phyloP scores from a whole-genome alignment of 164 flowering plant species.

The Aristolochia fimbriata region DNA sequence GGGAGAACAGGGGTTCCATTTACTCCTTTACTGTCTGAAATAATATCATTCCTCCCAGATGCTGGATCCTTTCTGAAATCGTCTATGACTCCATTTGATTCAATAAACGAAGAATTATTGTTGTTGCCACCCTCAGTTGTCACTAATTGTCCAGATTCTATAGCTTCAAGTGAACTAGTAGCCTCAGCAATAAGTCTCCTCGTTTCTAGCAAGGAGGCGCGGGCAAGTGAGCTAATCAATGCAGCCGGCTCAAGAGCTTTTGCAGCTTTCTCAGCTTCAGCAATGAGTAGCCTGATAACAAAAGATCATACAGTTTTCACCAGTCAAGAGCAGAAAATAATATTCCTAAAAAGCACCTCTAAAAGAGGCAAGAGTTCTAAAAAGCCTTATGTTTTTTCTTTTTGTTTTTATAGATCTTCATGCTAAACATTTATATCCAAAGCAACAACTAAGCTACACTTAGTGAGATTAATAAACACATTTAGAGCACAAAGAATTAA shows the following conservation, averaged over 20 bases:
- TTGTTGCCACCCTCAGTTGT: slow-evolving; percentile 6
- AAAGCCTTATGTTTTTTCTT: no score
- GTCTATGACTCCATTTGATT: slow-evolving; percentile 9
- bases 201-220: slow-evolving; percentile 67
- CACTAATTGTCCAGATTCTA: slow-evolving; percentile 23
- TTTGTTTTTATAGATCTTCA: no score
- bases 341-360: neutral
- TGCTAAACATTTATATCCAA: no score
- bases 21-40: slow-evolving; percentile 5
- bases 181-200: slow-evolving; percentile 86
- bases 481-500: no score
- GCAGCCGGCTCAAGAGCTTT: slow-evolving; percentile 78
- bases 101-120: slow-evolving; percentile 4
- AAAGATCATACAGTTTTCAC: neutral
- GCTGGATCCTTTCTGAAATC: slow-evolving; percentile 9
- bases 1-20: slow-evolving; percentile 15
- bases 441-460: no score
- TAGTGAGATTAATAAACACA: no score
- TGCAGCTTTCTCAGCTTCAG: slow-evolving; percentile 90
- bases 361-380: no score
- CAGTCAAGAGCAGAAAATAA: neutral
- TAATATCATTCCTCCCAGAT: slow-evolving; percentile 1
- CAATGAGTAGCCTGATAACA: slow-evolving; percentile 51
- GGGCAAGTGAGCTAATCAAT: slow-evolving; percentile 57
- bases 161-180: slow-evolving; percentile 35